Percentiles rank a stretch among this genome's conserved stretches.
Conservation (phyloP, 768 basidiomycete genomes). For the Serpula lacrymans region DNA sequence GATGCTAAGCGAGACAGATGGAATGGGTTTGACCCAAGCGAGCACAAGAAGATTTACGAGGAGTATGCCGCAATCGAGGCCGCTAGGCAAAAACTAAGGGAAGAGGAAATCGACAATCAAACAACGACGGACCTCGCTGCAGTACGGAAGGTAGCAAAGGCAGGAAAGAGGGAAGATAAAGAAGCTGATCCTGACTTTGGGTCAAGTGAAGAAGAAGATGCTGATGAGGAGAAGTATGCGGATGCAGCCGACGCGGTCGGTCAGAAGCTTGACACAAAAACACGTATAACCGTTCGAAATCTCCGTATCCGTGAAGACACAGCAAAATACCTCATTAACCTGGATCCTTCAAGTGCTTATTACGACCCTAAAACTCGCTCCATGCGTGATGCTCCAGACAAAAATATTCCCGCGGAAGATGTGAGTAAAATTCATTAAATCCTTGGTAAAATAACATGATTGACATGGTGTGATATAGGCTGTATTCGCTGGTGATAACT, state of each 20-base stretch:
- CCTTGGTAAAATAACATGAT: slow-evolving; percentile 2
- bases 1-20: slow-evolving; percentile 96
- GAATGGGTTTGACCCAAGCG: slow-evolving; percentile 94
- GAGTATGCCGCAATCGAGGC: slow-evolving; percentile 93
- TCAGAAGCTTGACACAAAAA: slow-evolving; percentile 97
- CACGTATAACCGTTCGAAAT: slow-evolving; percentile 96
- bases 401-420: slow-evolving; percentile 79
- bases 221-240: slow-evolving; percentile 97
- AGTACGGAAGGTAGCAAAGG: slow-evolving; percentile 93
- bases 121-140: slow-evolving; percentile 89
- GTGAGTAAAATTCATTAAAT: slow-evolving; percentile 42
- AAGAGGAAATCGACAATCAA: slow-evolving; percentile 98
- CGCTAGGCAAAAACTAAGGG: slow-evolving; percentile 84
- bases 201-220: slow-evolving; percentile 92
- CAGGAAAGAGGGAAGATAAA: slow-evolving; percentile 70
- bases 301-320: slow-evolving; percentile 98
- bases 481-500: slow-evolving; percentile 95
- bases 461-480: slow-evolving; percentile 44
- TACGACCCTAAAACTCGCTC: slow-evolving; percentile 99
- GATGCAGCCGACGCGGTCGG: slow-evolving; percentile 97
- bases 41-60: slow-evolving; percentile 84
- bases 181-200: slow-evolving; percentile 89
- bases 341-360: slow-evolving; percentile 94
- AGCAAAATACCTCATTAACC: slow-evolving; percentile 95
- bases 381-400: slow-evolving; percentile 94